Evolutionary conservation across 2,329 filamentous ascomycete genomes (phyloP).

Genomic region (Arachnomyces sp.): DNA sequence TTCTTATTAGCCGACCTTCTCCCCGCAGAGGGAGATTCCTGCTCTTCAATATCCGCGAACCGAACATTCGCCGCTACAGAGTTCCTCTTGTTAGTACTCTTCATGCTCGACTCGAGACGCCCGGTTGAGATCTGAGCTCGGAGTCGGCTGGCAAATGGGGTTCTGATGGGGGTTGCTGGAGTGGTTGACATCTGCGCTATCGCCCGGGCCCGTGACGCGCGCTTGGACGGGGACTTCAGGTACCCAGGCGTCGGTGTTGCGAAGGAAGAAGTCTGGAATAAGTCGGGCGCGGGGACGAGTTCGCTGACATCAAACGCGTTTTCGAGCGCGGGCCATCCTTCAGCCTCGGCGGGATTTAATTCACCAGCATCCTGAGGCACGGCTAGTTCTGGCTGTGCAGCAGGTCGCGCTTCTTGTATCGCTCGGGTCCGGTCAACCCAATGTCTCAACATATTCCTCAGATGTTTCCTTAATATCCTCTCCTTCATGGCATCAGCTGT

Average conservation of each 20-base stretch:
- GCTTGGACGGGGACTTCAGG: conserved; percentile 38
- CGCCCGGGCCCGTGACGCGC: conserved; percentile 34
- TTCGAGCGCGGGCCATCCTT: conserved; percentile 27
- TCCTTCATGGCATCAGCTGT: conserved; percentile 46
- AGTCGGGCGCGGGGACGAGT: conserved; percentile 23
- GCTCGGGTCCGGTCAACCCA: conserved; percentile 43
- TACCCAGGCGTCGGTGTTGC: conserved; percentile 35
- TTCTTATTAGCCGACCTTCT: conserved; percentile 28
- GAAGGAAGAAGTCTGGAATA: conserved; percentile 23
- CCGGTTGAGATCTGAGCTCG: conserved; percentile 15
- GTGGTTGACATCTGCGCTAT: conserved; percentile 38
- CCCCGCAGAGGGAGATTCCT: conserved; percentile 33
- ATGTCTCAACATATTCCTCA: conserved; percentile 46
- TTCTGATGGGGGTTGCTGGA: conserved; percentile 35
- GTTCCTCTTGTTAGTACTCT: conserved; percentile 6
- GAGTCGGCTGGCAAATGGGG: conserved; percentile 36
- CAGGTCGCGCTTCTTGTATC: conserved; percentile 23
- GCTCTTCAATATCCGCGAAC: conserved; percentile 32
- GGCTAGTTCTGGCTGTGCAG: conserved; percentile 21
- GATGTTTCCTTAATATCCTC: conserved; percentile 47
- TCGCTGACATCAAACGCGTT: conserved; percentile 31
- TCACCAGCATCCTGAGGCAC: conserved; percentile 19
- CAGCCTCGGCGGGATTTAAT: conserved; percentile 10
- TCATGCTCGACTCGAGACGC: conserved; percentile 15
- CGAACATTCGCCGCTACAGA: conserved; percentile 29